Conservation (phyloP, 1,284 basidiomycete species). For the Trametes pubescens region DNA sequence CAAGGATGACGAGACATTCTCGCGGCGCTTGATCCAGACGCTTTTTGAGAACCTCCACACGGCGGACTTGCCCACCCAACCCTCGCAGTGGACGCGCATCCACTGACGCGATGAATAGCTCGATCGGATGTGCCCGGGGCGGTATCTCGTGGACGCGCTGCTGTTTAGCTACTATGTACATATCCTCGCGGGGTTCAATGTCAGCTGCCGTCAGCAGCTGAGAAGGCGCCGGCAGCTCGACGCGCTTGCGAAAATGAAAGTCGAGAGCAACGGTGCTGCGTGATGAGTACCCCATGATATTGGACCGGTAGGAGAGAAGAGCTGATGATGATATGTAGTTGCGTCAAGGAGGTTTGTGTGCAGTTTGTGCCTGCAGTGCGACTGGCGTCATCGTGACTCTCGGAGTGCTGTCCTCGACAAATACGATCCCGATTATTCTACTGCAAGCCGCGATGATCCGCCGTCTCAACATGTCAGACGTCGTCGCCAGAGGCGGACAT, state of each 20-base stretch:
- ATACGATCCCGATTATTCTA: too few relatives aligned
- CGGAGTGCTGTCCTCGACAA: too few relatives aligned
- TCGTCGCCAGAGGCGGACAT: not conserved
- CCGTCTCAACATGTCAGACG: too few relatives aligned
- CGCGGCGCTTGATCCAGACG: conserved; percentile 22
- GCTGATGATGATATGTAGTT: conserved; percentile 11
- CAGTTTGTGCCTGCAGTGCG: conserved; percentile 17
- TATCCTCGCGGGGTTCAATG: conserved; percentile 29
- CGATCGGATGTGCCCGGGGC: conserved; percentile 33
- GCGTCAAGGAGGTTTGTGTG: conserved; percentile 28
- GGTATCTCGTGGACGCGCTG: conserved; percentile 33
- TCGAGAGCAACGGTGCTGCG: conserved; percentile 31
- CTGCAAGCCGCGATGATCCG: too few relatives aligned
- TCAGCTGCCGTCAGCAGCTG: conserved; percentile 19
- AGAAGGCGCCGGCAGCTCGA: conserved; percentile 20
- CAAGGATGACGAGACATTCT: conserved; percentile 28
- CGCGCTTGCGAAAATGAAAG: conserved; percentile 28
- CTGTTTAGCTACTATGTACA: conserved; percentile 32
- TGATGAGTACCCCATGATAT: conserved; percentile 14
- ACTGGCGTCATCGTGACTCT: too few relatives aligned
- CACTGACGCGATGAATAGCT: conserved; percentile 11
- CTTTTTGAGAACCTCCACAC: conserved; percentile 23
- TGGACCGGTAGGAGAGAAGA: not conserved
- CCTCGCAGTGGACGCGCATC: not conserved
- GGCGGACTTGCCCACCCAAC: conserved; percentile 12